Conservation (phyloP, 2,329 filamentous ascomycete species). For the Cercospora sp. region DNA sequence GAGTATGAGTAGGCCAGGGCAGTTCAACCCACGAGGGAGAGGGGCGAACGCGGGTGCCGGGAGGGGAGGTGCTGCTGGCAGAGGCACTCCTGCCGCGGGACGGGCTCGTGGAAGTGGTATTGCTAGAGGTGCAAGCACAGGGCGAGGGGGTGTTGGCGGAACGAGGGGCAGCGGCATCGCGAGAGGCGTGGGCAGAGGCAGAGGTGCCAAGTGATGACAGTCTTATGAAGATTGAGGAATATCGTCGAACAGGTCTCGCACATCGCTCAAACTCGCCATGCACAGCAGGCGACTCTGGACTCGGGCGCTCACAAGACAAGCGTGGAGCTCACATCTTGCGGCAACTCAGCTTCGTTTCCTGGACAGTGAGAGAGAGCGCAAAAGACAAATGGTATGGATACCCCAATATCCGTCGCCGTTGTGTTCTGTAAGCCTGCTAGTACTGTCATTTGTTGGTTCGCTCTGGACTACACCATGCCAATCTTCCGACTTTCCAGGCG, state of each 20-base stretch:
- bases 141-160: conserved; percentile 32
- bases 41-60: conserved; percentile 1
- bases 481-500: not conserved
- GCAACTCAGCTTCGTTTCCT: not conserved
- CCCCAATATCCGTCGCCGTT: not conserved
- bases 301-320: not conserved
- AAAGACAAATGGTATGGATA: not conserved
- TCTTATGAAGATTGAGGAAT: not conserved
- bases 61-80: not conserved
- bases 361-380: not conserved
- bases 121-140: conserved; percentile 30
- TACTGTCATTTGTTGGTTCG: not conserved
- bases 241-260: not conserved
- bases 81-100: conserved; percentile 26
- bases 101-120: conserved; percentile 36
- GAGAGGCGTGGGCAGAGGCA: conserved; percentile 36
- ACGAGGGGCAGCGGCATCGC: conserved; percentile 32
- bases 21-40: conserved; percentile 38
- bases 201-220: conserved; percentile 32
- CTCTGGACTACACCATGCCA: not conserved
- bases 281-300: not conserved
- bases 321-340: not conserved
- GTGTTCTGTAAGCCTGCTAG: not conserved
- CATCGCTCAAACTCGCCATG: not conserved
- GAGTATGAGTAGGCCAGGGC: conserved; percentile 19